Conservation (phyloP, 352 stramenopile genomes). For the Stephanocyclus meneghinianus region DNA sequence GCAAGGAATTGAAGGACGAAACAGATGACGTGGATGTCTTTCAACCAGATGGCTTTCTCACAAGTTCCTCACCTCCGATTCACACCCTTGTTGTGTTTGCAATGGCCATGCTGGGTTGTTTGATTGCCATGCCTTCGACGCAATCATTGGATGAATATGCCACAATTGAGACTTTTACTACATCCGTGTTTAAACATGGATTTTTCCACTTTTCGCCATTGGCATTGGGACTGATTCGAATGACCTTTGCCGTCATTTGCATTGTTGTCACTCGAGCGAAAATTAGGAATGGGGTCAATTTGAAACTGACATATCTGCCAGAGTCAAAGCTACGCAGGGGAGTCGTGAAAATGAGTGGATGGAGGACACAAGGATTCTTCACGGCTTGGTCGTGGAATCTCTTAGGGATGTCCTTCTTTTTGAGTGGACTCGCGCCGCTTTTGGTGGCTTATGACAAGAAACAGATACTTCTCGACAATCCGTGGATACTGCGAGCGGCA, state of each 20-base stretch:
- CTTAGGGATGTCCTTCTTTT: conserved; percentile 43
- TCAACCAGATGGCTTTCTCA: conserved; percentile 2
- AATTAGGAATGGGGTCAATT: conserved; percentile 10
- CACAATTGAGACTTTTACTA: conserved; percentile 59
- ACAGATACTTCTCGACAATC: conserved; percentile 28
- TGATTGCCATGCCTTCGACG: conserved; percentile 39
- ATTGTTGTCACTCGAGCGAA: conserved; percentile 24
- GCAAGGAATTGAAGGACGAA: conserved; percentile 9
- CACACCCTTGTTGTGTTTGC: conserved; percentile 40
- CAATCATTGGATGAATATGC: conserved; percentile 59
- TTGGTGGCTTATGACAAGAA: conserved; percentile 25
- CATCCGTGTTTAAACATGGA: conserved; percentile 45
- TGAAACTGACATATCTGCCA: conserved; percentile 31
- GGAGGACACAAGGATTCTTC: conserved; percentile 43
- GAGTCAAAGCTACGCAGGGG: conserved; percentile 32
- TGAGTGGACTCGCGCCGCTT: conserved; percentile 37
- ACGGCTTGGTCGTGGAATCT: conserved; percentile 52
- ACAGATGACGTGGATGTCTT: neutral
- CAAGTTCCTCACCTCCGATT: conserved; percentile 30
- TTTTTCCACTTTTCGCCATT: conserved; percentile 30
- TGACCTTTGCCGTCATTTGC: conserved; percentile 35
- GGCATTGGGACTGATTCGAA: conserved; percentile 29
- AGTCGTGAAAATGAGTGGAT: conserved; percentile 18
- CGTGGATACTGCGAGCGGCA: conserved; percentile 52
- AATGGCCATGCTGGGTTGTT: conserved; percentile 18